Conservation (phyloP, 371 early-diverging fungal genomes). For the Rhizomucor pusillus region DNA sequence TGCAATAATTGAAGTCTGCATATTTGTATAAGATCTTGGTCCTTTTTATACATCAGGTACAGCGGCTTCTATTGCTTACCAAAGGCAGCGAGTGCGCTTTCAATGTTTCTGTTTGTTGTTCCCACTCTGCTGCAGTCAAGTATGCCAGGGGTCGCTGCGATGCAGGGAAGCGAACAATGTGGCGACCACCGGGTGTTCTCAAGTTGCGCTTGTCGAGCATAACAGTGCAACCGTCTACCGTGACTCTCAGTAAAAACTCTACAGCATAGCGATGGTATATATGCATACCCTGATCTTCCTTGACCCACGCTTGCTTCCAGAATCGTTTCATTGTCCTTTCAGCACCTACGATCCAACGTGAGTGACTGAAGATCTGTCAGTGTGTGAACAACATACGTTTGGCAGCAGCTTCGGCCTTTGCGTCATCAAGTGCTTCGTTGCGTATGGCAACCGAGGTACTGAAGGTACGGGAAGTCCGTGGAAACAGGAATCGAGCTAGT, state of each 20-base stretch:
- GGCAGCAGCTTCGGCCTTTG: conserved; percentile 23
- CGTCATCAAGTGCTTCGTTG: conserved; percentile 10
- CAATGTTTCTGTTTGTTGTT: conserved; percentile 72
- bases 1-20: conserved; percentile 88
- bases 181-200: conserved; percentile 78
- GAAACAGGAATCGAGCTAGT: not conserved
- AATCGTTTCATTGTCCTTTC: conserved; percentile 68
- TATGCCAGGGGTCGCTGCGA: conserved; percentile 67
- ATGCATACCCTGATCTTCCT: conserved; percentile 52
- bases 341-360: conserved; percentile 29
- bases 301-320: conserved; percentile 71
- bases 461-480: not conserved
- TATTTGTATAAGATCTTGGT: no score
- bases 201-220: conserved; percentile 78
- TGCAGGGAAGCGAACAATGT: conserved; percentile 58
- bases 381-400: conserved; percentile 10
- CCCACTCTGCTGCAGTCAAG: conserved; percentile 93
- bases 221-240: conserved; percentile 54
- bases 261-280: not conserved
- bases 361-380: not conserved
- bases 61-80: conserved; percentile 57
- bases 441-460: not conserved
- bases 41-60: no score
- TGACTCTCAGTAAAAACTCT: not conserved
- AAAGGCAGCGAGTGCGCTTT: conserved; percentile 87